These are phyloP conservation scores for Exophiala calicioides DNA, from an alignment of 2,329 filamentous ascomycete species.

Conservation along the genomic window DNA sequence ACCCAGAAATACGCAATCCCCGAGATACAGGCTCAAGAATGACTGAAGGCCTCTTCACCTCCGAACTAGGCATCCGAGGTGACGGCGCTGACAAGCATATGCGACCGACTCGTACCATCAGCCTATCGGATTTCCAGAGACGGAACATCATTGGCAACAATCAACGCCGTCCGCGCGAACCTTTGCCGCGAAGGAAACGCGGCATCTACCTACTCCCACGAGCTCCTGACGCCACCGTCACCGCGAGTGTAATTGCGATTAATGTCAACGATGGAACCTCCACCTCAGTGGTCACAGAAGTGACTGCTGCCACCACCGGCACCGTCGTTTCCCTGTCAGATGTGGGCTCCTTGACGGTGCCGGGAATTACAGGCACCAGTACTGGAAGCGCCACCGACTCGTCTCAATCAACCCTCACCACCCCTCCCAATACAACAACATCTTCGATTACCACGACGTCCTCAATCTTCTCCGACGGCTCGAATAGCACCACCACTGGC, in stretches of 20 bases:
- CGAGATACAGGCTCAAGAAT: slow-evolving; percentile 25
- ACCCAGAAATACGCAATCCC: slow-evolving; percentile 27
- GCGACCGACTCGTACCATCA: slow-evolving; percentile 23
- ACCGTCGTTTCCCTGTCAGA: slow-evolving; percentile 25
- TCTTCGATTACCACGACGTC: slow-evolving; percentile 8
- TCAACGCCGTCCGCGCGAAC: slow-evolving; percentile 12
- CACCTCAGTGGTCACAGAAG: slow-evolving; percentile 23
- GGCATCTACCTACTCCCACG: slow-evolving; percentile 25
- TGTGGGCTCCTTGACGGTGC: slow-evolving; percentile 24
- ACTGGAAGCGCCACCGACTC: slow-evolving; percentile 9
- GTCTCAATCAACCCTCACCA: slow-evolving; percentile 19
- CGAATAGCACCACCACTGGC: slow-evolving; percentile 10
- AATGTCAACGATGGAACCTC: slow-evolving; percentile 29
- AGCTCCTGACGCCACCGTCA: slow-evolving; percentile 28
- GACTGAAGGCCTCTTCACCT: slow-evolving; percentile 28
- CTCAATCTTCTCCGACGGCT: neutral
- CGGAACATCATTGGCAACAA: slow-evolving; percentile 20
- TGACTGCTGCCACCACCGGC: slow-evolving; percentile 22
- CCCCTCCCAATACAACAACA: slow-evolving; percentile 14
- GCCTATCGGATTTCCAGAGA: slow-evolving; percentile 26
- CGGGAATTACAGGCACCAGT: slow-evolving; percentile 11
- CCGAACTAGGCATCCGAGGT: slow-evolving; percentile 25
- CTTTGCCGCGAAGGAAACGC: slow-evolving; percentile 19
- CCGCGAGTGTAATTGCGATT: slow-evolving; percentile 25
- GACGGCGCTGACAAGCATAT: slow-evolving; percentile 13